Evolutionary conservation across 352 stramenopile genomes (phyloP).

Genomic region (Phytophthora meadii): DNA sequence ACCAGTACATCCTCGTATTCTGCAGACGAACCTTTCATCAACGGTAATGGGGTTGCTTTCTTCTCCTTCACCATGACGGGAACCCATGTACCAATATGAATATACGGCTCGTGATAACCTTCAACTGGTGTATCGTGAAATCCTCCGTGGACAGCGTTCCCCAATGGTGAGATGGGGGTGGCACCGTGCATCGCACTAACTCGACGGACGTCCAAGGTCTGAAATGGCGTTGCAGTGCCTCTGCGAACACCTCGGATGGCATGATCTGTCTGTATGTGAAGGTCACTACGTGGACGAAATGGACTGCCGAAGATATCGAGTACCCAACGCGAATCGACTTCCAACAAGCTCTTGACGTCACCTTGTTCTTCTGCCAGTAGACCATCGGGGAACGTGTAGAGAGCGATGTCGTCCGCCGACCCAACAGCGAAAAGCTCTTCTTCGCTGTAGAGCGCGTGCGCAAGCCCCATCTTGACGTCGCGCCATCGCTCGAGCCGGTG

Average conservation of each 20-base stretch:
- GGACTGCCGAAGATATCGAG: conserved; percentile 77
- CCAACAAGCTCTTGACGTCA: conserved; percentile 32
- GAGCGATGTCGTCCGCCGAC: conserved; percentile 59
- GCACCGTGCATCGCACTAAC: conserved; percentile 22
- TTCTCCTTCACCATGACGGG: conserved; percentile 66
- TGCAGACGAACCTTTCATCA: conserved; percentile 40
- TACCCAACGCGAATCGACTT: conserved; percentile 67
- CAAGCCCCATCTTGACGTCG: conserved; percentile 68
- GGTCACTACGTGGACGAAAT: conserved; percentile 56
- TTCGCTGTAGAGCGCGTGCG: conserved; percentile 68
- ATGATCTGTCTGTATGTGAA: conserved; percentile 65
- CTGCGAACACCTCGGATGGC: conserved; percentile 58
- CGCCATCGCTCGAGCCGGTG: conserved; percentile 36
- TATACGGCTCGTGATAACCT: conserved; percentile 69
- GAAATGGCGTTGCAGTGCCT: conserved; percentile 16
- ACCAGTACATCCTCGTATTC: conserved; percentile 76
- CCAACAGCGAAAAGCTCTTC: conserved; percentile 75
- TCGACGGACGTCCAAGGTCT: conserved; percentile 35
- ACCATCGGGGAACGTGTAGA: conserved; percentile 65
- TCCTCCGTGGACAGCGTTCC: conserved; percentile 32
- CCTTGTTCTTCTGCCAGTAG: conserved; percentile 32
- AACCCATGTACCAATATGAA: conserved; percentile 83
- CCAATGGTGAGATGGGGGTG: conserved; percentile 37
- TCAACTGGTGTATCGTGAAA: conserved; percentile 11
- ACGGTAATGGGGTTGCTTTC: conserved; percentile 18